phyloP scores from a whole-genome alignment of 1,284 basidiomycete species.

The Trametes polyzona region DNA sequence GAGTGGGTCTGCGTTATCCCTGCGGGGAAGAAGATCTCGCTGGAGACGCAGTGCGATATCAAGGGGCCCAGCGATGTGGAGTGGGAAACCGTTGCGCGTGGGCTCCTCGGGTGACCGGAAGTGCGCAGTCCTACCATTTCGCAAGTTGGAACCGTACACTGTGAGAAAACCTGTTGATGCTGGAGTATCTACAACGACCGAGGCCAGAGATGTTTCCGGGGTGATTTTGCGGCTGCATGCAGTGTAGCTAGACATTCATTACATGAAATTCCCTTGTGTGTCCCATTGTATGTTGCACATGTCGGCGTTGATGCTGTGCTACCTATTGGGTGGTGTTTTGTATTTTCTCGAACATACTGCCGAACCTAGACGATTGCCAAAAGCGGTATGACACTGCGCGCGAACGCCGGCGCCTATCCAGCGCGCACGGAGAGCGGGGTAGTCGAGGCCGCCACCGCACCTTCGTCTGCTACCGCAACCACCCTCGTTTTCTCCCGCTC shows the following conservation, averaged over 20 bases:
- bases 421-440: neutral
- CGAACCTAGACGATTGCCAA: neutral
- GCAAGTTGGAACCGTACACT: too few relatives aligned
- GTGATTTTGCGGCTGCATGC: too few relatives aligned
- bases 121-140: neutral
- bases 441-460: neutral
- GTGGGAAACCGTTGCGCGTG: constrained; percentile 4
- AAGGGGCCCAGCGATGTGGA: constrained; percentile 1
- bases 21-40: constrained; percentile 37
- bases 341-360: neutral
- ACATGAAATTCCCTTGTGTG: too few relatives aligned
- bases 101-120: neutral
- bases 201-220: too few relatives aligned
- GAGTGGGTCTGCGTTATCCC: constrained; percentile 35
- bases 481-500: neutral
- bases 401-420: neutral
- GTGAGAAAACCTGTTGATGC: too few relatives aligned
- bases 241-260: too few relatives aligned
- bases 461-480: neutral
- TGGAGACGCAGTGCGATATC: constrained; percentile 56
- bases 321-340: too few relatives aligned
- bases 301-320: too few relatives aligned
- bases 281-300: too few relatives aligned
- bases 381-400: neutral
- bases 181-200: too few relatives aligned